These are phyloP conservation scores for Plantago major DNA, from an alignment of 257 asterid genomes.

Conservation along the genomic window DNA sequence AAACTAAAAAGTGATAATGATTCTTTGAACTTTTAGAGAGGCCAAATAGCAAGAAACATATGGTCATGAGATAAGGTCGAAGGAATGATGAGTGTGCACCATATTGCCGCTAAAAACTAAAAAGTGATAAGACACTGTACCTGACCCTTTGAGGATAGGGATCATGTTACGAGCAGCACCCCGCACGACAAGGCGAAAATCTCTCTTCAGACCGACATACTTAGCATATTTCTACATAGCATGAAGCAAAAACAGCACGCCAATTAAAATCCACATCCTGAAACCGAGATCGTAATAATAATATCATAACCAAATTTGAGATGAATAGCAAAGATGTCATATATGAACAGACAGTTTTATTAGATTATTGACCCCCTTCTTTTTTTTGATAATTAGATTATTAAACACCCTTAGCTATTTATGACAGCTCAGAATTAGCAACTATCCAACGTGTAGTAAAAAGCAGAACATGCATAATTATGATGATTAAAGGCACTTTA, in stretches of 20 bases:
- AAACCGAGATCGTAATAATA: slow-evolving; percentile 7
- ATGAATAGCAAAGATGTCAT: background rate
- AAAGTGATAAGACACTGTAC: slow-evolving; percentile 29
- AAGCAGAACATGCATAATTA: too few species aligned
- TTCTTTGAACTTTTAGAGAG: background rate
- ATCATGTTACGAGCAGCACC: slow-evolving; percentile 98
- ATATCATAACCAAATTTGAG: slow-evolving; percentile 1
- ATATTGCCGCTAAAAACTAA: slow-evolving; percentile 1
- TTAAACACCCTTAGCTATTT: background rate
- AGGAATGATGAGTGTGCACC: background rate
- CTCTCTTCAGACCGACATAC: slow-evolving; percentile 92
- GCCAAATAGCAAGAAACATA: slow-evolving; percentile 10
- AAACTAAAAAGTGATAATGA: slow-evolving; percentile 6
- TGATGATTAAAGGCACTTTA: too few species aligned
- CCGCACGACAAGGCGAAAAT: slow-evolving; percentile 91
- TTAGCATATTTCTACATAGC: slow-evolving; percentile 75
- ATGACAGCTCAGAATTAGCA: too few species aligned
- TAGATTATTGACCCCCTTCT: background rate
- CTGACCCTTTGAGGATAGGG: slow-evolving; percentile 86
- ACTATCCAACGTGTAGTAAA: too few species aligned
- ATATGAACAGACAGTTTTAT: slow-evolving; percentile 8
- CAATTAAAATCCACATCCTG: slow-evolving; percentile 11
- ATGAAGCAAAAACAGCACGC: slow-evolving; percentile 15
- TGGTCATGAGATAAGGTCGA: slow-evolving; percentile 6
- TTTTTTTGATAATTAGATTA: background rate